These are phyloP conservation scores for Protomyces inouyei DNA, from an alignment of 1,139 yeast species.

Conservation along the genomic window DNA sequence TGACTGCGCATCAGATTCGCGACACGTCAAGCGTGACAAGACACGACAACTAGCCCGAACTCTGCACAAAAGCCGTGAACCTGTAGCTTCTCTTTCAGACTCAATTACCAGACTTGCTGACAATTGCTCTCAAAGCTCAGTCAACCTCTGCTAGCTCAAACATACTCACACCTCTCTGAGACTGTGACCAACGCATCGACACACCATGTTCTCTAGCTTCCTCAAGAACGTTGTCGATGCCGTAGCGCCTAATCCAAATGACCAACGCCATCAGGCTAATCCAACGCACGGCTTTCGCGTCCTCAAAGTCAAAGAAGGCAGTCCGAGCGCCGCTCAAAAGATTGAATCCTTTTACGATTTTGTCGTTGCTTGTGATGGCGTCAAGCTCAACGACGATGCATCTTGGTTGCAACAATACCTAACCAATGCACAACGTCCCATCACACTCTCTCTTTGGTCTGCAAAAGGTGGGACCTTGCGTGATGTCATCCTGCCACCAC, in stretches of 20 bases:
- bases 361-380: slow-evolving; percentile 66
- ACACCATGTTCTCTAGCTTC: slow-evolving; percentile 20
- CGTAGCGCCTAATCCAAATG: slow-evolving; percentile 16
- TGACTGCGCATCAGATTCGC: too few species aligned
- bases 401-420: slow-evolving; percentile 14
- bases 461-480: slow-evolving; percentile 17
- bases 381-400: slow-evolving; percentile 12
- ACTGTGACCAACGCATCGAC: too few species aligned
- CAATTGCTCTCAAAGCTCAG: too few species aligned
- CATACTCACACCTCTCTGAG: too few species aligned
- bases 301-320: slow-evolving; percentile 46
- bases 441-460: slow-evolving; percentile 12
- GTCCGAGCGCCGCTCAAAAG: slow-evolving; percentile 47
- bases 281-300: slow-evolving; percentile 50
- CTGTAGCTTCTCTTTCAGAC: too few species aligned
- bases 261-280: neutral
- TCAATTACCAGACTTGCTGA: too few species aligned
- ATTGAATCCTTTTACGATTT: slow-evolving; percentile 84
- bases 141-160: too few species aligned
- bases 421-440: slow-evolving; percentile 7
- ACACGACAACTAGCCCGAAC: too few species aligned
- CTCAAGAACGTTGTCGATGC: slow-evolving; percentile 22
- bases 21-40: too few species aligned
- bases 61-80: too few species aligned
- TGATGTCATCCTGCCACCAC: slow-evolving; percentile 17